Base-by-base conservation (phyloP, 768 basidiomycete species). In the Paxillus rubicundulus region DNA sequence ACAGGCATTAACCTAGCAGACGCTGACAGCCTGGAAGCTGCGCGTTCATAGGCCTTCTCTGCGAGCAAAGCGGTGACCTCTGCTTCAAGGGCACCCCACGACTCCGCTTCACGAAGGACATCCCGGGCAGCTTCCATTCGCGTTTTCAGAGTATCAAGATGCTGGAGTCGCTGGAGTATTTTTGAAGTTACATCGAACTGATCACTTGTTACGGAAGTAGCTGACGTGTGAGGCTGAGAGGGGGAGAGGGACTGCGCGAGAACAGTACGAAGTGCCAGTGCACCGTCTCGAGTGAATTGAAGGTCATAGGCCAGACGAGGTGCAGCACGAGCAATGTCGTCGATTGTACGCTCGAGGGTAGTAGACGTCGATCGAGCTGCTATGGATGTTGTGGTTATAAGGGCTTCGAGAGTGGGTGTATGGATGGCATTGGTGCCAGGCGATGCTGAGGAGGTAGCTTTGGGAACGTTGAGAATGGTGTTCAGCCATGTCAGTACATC, bases 211-310 rank as follows among this genome's bases (percentile, higher is more conserved):
- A 41, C 20, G 1, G 36, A 37, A 40, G 45, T 49, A 16, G 39
- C 30, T 9, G 51, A 5, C 36, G 30, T 50, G 34, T 34, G 40
- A 38, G 59, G 45, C 24, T 48, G 66, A 12, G 53, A 45, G 8
- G 45, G 50, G 0, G 81, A 81, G 14, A 82, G 71, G 0, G 81
- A 76, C 30, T 77, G 77, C 27, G 78, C 72, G 18, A 99, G 74
- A 9, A 82, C 73, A 27, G 73, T 74, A 54, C 89, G 87, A 20
- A 98, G 77, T 3, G 88, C 80, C 16, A 88, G 70, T 1, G 95
- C 94, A 30, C 87, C 85, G 61, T 98, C 96, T 39, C 91, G 87
- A 85, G 98, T 95, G 74, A 97, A 97, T 66, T 98, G 95, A 33
- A 99, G 77, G 70, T 98, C 97, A 67, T 97, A 98, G 1, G 90